Conservation (phyloP, 768 basidiomycete species). For the Tylopilus vinaceipallidus region DNA sequence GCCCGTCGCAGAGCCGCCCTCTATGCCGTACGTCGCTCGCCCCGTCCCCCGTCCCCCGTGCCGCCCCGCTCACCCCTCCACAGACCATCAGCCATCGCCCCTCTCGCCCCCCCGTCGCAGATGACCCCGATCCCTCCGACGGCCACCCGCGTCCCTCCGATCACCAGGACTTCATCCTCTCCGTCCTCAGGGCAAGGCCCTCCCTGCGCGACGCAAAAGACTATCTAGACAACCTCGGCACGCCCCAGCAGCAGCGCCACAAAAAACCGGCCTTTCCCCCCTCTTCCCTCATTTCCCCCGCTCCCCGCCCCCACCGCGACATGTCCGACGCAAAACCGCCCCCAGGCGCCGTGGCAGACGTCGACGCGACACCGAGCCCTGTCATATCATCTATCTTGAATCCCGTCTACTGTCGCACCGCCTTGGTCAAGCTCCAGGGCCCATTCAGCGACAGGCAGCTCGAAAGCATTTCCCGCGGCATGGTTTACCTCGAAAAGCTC, state of each 20-base stretch:
- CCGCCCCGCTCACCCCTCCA: constrained; percentile 19
- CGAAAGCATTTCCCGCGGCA: constrained; percentile 88
- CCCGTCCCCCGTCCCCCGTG: background rate
- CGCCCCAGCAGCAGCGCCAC: constrained; percentile 44
- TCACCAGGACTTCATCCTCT: constrained; percentile 91
- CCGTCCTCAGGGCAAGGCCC: constrained; percentile 89
- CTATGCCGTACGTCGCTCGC: constrained; percentile 53
- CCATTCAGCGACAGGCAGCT: constrained; percentile 93
- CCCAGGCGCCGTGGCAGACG: constrained; percentile 31
- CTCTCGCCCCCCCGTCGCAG: constrained; percentile 12
- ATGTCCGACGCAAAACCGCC: constrained; percentile 6
- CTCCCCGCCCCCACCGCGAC: constrained; percentile 13
- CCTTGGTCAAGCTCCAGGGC: constrained; percentile 94
- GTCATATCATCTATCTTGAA: constrained; percentile 77
- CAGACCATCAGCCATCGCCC: constrained; percentile 29
- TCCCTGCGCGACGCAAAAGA: constrained; percentile 87
- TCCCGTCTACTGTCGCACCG: constrained; percentile 81
- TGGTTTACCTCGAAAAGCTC: constrained; percentile 94
- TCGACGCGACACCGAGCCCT: constrained; percentile 42
- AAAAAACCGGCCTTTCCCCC: constrained; percentile 21
- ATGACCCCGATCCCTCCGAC: constrained; percentile 39
- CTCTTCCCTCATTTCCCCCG: constrained; percentile 25
- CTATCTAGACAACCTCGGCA: constrained; percentile 90
- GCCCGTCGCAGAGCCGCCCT: constrained; percentile 45
- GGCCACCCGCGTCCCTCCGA: constrained; percentile 24